Evolutionary conservation across 2,329 filamentous ascomycete genomes (phyloP), one percentile per base, ranked within the genome.

Genomic region (Talaromyces sp.): DNA sequence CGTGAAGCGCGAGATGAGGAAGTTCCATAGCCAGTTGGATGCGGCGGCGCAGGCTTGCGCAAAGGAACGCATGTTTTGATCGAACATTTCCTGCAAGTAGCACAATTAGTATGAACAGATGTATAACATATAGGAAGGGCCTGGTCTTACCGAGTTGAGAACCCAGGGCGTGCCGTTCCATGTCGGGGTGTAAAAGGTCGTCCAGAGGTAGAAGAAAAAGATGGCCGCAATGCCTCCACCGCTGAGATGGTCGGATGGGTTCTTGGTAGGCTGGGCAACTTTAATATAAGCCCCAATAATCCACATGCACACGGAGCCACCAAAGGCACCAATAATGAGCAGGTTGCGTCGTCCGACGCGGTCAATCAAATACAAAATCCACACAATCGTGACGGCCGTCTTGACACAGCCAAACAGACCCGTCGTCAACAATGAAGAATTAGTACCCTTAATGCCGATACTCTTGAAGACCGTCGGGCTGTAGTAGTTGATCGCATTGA

Each of bases 401-500:
- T 91, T 91, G 69, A 92, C 87, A 1, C 91, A 86, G 55, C 89
- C 89, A 66, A 90, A 92, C 64, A 92, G 85, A 26, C 89, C 89
- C 0, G 89, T 92, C 0, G 88, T 89, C 63, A 88, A 80, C 13
- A 81, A 80, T 4, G 81, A 82, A 13, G 54, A n/a, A 58, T 82
- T 87, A 26, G 82, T 84, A 5, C 84, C 84, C 0, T 74, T 80
- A 14, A 89, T 77, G 14, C 87, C 87, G 46, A 90, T 83, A 13
- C 81, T 83, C 62, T 81, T 82, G 79, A 91, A 90, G 10, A 91
- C 83, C 0, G 84, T 88, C 0, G 88, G 88, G 0, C 78, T 81
- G 73, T 88, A 90, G 76, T 91, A 91, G 78, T 91, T 91, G 76
- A 90, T 87, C n/a, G 89, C 88, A 66, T 91, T 91, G 75, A 91